Evolutionary conservation across 2,329 filamentous ascomycete genomes (phyloP), one percentile per base, ranked within the genome.

Genomic region (Raffaelea ambrosiae): DNA sequence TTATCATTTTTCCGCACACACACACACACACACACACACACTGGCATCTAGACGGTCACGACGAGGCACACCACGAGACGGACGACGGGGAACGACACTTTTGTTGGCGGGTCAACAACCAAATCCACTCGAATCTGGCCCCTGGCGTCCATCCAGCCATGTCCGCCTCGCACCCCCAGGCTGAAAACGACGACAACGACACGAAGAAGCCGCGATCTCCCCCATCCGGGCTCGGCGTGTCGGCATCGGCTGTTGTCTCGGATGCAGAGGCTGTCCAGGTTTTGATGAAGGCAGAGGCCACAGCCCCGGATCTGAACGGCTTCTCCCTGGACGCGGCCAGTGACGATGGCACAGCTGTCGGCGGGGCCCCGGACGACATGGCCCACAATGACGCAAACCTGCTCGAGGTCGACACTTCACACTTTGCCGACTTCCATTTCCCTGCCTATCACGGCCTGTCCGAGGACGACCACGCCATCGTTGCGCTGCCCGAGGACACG

Each of bases 381-480:
- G 29, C 26, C 56, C 44, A 54, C 57, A 38, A 54, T 59, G 26
- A 62, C 18, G 9, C 62, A 51, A 57, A 56, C 53, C 57, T 71
- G 56, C 69, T 74, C 56, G 70, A 75, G 53, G 46, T 33, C 21
- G 47, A 29, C 21, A 55, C 66, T 31, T 61, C 70, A 16, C 70
- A 73, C 44, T 80, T 79, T 56, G 65, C 66, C 51, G 71, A 76
- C 52, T 79, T 78, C 56, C 63, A 70, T 20, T 79, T 77, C 54
- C 58, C 72, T 3, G 9, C 48, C 2, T 79, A 73, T 55, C 64
- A 69, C 54, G 62, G 63, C 41, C 58, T 73, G 10, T 52, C 65
- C 21, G 70, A 70, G 10, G 44, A 52, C 48, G 66, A 67, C 51
- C 59, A 59, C 42, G 61, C 69, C 20, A 69, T 74, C 56, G 65